These are phyloP conservation scores for Podospora bellae-mahoneyi DNA, from an alignment of 495 filamentous ascomycete genomes.

Conservation along the genomic window DNA sequence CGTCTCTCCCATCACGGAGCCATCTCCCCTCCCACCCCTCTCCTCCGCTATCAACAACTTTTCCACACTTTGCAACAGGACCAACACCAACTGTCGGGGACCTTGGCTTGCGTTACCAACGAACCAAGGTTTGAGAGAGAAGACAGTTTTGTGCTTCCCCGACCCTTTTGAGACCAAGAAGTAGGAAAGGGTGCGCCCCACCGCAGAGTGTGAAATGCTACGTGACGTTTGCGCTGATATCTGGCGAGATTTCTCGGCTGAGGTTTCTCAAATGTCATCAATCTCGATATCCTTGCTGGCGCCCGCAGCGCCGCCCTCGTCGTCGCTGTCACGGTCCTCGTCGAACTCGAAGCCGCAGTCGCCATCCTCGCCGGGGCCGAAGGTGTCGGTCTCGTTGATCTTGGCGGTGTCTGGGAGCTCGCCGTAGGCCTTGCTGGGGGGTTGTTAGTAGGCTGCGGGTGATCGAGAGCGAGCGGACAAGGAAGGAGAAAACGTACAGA, in stretches of 20 bases:
- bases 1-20: constrained; percentile 51
- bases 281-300: constrained; percentile 65
- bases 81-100: constrained; percentile 50
- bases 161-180: constrained; percentile 9
- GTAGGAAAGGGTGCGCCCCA: constrained; percentile 21
- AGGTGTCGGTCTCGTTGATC: constrained; percentile 54
- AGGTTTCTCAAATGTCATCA: constrained; percentile 60
- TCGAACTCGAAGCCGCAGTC: constrained; percentile 84
- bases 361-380: constrained; percentile 50
- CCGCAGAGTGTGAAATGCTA: constrained; percentile 1
- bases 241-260: neutral
- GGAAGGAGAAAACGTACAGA: constrained; percentile 42
- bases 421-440: constrained; percentile 76
- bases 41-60: constrained; percentile 15
- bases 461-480: too few species aligned
- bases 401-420: constrained; percentile 96
- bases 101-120: constrained; percentile 18
- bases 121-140: constrained; percentile 55
- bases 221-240: constrained; percentile 3
- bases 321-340: constrained; percentile 79
- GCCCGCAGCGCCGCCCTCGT: constrained; percentile 56
- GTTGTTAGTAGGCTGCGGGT: constrained; percentile 14
- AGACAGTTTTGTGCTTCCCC: constrained; percentile 50
- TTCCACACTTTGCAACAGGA: constrained; percentile 12
- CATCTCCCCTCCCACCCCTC: constrained; percentile 16